Conservation (phyloP, 192 early-diverging fungal genomes). For the Coemansia sp. region DNA sequence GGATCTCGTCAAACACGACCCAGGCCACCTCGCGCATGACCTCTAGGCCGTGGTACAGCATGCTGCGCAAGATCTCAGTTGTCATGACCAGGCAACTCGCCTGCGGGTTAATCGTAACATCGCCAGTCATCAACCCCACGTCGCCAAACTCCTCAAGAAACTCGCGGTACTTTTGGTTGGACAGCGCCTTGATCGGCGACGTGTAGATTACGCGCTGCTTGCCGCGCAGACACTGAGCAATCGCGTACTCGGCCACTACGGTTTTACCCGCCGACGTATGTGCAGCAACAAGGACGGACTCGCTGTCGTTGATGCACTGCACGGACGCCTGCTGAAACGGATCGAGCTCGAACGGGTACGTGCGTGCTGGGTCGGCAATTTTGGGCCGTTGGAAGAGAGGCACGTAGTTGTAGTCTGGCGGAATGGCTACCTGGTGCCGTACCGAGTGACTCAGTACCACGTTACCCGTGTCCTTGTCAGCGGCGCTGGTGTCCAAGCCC, state of each 20-base stretch:
- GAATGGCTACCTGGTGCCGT: conserved; percentile 92
- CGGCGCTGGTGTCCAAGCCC: conserved; percentile 53
- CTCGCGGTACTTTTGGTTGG: conserved; percentile 98
- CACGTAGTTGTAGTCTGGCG: conserved; percentile 79
- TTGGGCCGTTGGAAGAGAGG: conserved; percentile 84
- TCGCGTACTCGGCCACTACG: conserved; percentile 98
- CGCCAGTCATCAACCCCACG: conserved; percentile 98
- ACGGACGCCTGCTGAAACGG: conserved; percentile 92
- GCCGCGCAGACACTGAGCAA: conserved; percentile 79
- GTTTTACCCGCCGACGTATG: conserved; percentile 98
- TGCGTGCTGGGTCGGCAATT: conserved; percentile 75
- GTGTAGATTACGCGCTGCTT: conserved; percentile 98
- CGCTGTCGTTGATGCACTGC: conserved; percentile 83
- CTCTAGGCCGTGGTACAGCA: conserved; percentile 96
- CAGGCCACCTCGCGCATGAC: conserved; percentile 96
- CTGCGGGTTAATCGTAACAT: conserved; percentile 92
- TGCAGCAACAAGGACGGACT: conserved; percentile 92
- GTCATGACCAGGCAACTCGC: conserved; percentile 98
- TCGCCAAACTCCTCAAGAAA: conserved; percentile 94
- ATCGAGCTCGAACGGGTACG: conserved; percentile 90
- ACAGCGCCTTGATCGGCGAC: conserved; percentile 95
- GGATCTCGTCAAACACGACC: conserved; percentile 99
- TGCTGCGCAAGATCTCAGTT: conserved; percentile 95
- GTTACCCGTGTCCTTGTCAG: conserved; percentile 50
- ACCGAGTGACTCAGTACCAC: conserved; percentile 62